Conservation (phyloP, 345 rosid genomes). For the Clarkia xantiana region DNA sequence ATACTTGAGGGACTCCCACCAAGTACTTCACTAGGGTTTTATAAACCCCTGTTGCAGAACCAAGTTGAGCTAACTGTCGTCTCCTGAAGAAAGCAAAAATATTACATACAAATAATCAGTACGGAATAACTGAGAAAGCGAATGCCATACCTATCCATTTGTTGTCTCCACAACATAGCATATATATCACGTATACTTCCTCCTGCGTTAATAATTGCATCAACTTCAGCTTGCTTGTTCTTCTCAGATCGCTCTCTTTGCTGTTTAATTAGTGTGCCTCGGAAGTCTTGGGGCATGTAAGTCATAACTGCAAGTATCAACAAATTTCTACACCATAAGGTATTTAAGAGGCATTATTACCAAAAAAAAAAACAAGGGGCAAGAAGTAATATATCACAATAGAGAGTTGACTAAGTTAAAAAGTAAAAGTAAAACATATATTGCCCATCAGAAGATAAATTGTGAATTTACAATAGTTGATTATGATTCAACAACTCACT, state of each 20-base stretch:
- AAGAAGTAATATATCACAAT: no score
- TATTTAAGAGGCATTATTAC: no score
- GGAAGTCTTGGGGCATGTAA: slow-evolving; percentile 99
- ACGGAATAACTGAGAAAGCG: slow-evolving; percentile 8
- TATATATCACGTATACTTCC: slow-evolving; percentile 64
- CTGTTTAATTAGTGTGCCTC: slow-evolving; percentile 73
- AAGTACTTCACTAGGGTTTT: slow-evolving; percentile 94
- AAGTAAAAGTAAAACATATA: no score
- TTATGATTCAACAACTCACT: no score
- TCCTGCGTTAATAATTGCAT: slow-evolving; percentile 62
- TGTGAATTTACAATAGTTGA: no score
- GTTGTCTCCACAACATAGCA: slow-evolving; percentile 89
- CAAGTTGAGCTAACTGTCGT: slow-evolving; percentile 88
- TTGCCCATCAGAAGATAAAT: no score
- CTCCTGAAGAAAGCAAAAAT: slow-evolving; percentile 39
- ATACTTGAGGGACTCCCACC: slow-evolving; percentile 98
- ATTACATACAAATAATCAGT: slow-evolving; percentile 3
- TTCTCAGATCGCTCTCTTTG: slow-evolving; percentile 96
- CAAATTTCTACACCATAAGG: not conserved
- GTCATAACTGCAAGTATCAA: slow-evolving; percentile 78
- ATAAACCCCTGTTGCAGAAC: slow-evolving; percentile 95
- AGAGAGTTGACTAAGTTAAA: no score
- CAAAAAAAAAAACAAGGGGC: not conserved
- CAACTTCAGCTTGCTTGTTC: slow-evolving; percentile 93
- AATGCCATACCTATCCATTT: slow-evolving; percentile 73